Evolutionary conservation across 495 filamentous ascomycete species (phyloP).

Genomic region (Hyaloscypha hepaticicola): DNA sequence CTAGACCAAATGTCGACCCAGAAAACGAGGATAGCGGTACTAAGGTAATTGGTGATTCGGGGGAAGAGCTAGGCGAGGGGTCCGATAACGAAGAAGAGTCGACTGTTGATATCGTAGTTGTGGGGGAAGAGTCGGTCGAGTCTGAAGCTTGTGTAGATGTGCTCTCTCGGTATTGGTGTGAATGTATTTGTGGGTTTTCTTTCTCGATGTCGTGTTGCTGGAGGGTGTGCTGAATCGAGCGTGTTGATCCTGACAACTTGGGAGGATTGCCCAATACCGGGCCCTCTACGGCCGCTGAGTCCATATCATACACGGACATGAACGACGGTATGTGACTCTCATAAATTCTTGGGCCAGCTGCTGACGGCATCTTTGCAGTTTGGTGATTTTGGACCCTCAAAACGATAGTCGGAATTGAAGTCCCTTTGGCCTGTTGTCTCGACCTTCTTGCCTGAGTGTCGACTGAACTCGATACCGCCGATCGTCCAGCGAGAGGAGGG

Average conservation of each 20-base stretch:
- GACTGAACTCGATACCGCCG: slow-evolving; percentile 7
- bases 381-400: background rate
- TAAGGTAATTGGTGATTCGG: slow-evolving; percentile 75
- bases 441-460: slow-evolving; percentile 11
- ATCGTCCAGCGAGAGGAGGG: slow-evolving; percentile 10
- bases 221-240: slow-evolving; percentile 8
- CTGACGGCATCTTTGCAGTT: slow-evolving; percentile 51
- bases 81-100: slow-evolving; percentile 88
- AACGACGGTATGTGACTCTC: slow-evolving; percentile 71
- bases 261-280: slow-evolving; percentile 11
- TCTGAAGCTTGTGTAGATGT: slow-evolving; percentile 79
- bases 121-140: slow-evolving; percentile 91
- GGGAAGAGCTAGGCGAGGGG: slow-evolving; percentile 85
- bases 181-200: slow-evolving; percentile 24
- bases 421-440: slow-evolving; percentile 14
- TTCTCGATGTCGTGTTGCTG: slow-evolving; percentile 11
- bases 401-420: slow-evolving; percentile 9
- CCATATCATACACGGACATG: slow-evolving; percentile 67
- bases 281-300: slow-evolving; percentile 44
- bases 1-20: slow-evolving; percentile 41
- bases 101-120: slow-evolving; percentile 90
- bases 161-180: slow-evolving; percentile 60
- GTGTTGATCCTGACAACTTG: slow-evolving; percentile 16
- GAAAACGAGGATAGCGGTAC: slow-evolving; percentile 58
- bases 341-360: slow-evolving; percentile 50